Evolutionary conservation across 805 yeast genomes (phyloP), one percentile per base, ranked within the genome.

Genomic region (Saccharomyces mikatae): DNA sequence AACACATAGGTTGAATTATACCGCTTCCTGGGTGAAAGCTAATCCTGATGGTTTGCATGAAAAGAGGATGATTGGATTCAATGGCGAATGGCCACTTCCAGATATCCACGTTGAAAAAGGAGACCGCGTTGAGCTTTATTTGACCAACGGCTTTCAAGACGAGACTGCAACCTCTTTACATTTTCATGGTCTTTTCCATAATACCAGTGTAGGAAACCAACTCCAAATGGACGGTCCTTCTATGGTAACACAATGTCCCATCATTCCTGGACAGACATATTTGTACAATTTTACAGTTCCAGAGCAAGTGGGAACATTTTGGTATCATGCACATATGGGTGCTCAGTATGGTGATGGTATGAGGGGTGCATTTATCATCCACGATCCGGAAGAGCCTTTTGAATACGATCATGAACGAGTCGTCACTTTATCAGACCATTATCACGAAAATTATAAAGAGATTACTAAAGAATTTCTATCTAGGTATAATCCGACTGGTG

Each of bases 251-350:
- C 92, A 87, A 66, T 87, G 92, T 72, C 92, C 92, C 32, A 83
- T 87, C 56, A 78, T 81, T 46, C 83, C 86, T 8, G 87, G 86
- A 29, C 80, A 80, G 60, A 80, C 89, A 1, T 78, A 76, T 65
- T 67, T 83, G 48, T 87, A 87, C 70, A 86, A 86, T 69, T 86
- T 87, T 63, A 82, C 86, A 1, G 84, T 85, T 9, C 76, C 70
- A 6, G 77, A 80, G 58, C 91, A 87, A 67, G 81, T 74, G 3
- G 95, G 95, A 51, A 79, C 89, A n/a, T 87, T 76, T 70, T 87
- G 95, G 95, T 87, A 86, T 68, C 95, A 87, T 67, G 82, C 89
- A 4, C 95, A 87, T 62, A 76, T 83, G 41, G 90, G 89, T 0
- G 73, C 86, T 13, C 94, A 87, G 64, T 87, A 87, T 62, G 81